Conservation (phyloP, 306 rosid species). For the Lathyrus tuberosus region DNA sequence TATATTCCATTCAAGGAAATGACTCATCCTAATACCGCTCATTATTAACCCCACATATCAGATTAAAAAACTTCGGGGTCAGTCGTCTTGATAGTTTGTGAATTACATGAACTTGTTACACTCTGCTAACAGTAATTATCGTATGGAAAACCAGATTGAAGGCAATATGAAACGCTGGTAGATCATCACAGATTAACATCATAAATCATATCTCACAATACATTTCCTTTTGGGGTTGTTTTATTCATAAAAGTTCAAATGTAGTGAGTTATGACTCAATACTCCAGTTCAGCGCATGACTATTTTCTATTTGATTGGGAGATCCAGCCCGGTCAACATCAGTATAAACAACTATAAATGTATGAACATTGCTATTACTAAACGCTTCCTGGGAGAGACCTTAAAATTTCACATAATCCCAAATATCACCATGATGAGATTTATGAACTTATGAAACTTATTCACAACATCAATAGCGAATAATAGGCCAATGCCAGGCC, state of each 20-base stretch:
- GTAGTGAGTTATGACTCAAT: neutral
- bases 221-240: neutral
- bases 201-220: neutral
- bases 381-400: neutral
- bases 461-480: neutral
- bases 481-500: neutral
- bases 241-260: neutral
- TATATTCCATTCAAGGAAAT: neutral
- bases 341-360: neutral
- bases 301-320: neutral
- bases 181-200: slow-evolving; percentile 5
- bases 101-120: neutral
- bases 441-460: neutral
- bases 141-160: neutral
- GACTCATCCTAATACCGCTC: neutral
- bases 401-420: neutral
- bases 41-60: neutral
- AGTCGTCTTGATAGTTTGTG: neutral
- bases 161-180: neutral
- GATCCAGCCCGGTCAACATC: slow-evolving; percentile 3
- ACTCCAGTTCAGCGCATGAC: neutral
- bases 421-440: neutral
- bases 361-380: neutral
- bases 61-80: neutral
- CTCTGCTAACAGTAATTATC: neutral